These are phyloP conservation scores for Hyaloperonospora arabidopsidis DNA, from an alignment of 352 stramenopile species.

Conservation along the genomic window DNA sequence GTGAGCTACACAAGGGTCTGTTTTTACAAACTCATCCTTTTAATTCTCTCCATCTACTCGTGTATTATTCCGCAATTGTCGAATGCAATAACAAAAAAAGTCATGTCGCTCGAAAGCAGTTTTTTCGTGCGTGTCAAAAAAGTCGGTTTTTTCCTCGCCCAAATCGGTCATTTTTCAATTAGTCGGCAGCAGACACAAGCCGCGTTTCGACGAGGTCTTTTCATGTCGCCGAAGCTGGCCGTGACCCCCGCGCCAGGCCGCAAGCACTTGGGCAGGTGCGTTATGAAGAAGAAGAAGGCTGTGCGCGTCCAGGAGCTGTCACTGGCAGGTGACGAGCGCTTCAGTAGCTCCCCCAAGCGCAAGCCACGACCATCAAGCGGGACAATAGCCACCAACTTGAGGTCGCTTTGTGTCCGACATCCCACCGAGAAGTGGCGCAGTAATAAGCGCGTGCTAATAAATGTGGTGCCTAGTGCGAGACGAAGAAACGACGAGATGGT, in stretches of 20 bases:
- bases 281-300: constrained; percentile 15
- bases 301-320: constrained; percentile 36
- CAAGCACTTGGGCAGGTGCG: constrained; percentile 1
- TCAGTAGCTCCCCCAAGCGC: constrained; percentile 19
- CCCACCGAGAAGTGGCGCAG: constrained; percentile 27
- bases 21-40: no score
- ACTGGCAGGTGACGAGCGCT: constrained; percentile 11
- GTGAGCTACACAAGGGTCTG: no score
- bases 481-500: constrained; percentile 28
- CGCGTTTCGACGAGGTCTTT: constrained; percentile 18
- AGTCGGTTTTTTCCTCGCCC: neutral
- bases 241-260: constrained; percentile 7
- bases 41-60: no score
- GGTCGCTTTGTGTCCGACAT: constrained; percentile 5
- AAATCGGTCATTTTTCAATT: constrained; percentile 17
- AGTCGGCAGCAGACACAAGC: constrained; percentile 23
- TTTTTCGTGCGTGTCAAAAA: no score
- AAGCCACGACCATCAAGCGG: constrained; percentile 18
- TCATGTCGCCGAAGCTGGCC: constrained; percentile 13
- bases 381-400: constrained; percentile 15
- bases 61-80: no score
- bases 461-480: constrained; percentile 12
- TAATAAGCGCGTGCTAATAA: constrained; percentile 36
- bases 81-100: no score
- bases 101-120: no score